Percentiles rank a stretch among this genome's conserved stretches.
phyloP scores from a whole-genome alignment of 495 filamentous ascomycete species.

The Geopyxis carbonaria region DNA sequence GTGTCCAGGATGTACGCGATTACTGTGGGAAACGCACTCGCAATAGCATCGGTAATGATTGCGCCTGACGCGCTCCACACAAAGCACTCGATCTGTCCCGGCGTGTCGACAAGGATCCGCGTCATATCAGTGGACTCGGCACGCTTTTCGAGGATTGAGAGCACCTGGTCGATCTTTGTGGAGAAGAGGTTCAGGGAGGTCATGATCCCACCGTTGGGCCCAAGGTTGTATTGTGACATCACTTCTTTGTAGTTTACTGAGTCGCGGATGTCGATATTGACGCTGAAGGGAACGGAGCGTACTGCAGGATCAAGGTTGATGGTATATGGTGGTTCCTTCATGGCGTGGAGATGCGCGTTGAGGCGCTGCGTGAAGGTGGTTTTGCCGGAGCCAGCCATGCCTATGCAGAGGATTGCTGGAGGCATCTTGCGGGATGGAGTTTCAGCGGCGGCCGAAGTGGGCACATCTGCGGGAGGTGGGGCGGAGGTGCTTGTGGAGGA shows the following conservation, averaged over 20 bases:
- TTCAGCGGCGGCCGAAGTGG: background rate
- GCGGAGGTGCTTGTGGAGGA: too few relatives aligned
- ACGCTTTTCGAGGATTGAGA: slow-evolving; percentile 76
- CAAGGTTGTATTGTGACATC: slow-evolving; percentile 97
- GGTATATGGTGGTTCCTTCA: slow-evolving; percentile 66
- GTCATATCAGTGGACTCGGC: slow-evolving; percentile 49
- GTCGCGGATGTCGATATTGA: slow-evolving; percentile 98
- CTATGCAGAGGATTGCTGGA: slow-evolving; percentile 78
- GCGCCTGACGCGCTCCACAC: slow-evolving; percentile 89
- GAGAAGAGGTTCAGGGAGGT: slow-evolving; percentile 92
- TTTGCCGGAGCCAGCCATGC: slow-evolving; percentile 97
- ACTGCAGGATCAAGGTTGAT: slow-evolving; percentile 97
- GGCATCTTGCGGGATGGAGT: too few relatives aligned
- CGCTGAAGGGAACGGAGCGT: slow-evolving; percentile 84
- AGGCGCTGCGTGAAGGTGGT: slow-evolving; percentile 97
- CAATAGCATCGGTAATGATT: slow-evolving; percentile 84
- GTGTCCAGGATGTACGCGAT: slow-evolving; percentile 97
- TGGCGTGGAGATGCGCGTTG: slow-evolving; percentile 68
- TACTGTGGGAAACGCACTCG: slow-evolving; percentile 84
- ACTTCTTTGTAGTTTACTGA: slow-evolving; percentile 99
- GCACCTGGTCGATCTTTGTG: slow-evolving; percentile 92
- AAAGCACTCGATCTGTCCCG: slow-evolving; percentile 96
- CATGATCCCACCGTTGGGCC: slow-evolving; percentile 94
- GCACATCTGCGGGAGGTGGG: background rate
- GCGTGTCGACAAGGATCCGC: slow-evolving; percentile 84